Conservation (phyloP, 2,329 filamentous ascomycete genomes). For the Leptographium wingfieldii region DNA sequence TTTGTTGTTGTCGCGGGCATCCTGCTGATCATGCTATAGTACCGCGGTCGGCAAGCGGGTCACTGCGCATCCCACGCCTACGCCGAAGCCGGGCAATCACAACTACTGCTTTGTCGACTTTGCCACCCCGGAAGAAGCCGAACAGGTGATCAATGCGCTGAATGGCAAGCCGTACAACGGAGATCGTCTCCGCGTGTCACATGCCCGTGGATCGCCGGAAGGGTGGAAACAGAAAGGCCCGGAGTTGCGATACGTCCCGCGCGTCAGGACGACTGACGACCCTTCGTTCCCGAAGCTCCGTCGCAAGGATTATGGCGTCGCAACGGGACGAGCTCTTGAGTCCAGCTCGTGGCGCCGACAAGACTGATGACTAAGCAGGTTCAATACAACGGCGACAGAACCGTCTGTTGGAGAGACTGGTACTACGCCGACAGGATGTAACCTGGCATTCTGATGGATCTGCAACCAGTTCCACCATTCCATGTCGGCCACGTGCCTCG, state of each 20-base stretch:
- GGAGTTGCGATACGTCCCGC: neutral
- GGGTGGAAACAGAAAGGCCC: neutral
- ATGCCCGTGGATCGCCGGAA: neutral
- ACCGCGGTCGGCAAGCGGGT: conserved; percentile 36
- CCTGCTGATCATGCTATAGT: conserved; percentile 8
- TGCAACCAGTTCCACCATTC: no score
- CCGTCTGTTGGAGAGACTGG: no score
- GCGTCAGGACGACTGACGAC: neutral
- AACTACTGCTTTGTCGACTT: conserved; percentile 59
- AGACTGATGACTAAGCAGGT: neutral
- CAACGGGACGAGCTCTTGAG: neutral
- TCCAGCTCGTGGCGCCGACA: conserved; percentile 5
- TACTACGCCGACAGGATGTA: no score
- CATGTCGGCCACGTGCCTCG: no score
- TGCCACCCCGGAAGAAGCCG: conserved; percentile 37
- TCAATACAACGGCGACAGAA: no score
- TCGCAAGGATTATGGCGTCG: neutral
- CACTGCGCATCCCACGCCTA: conserved; percentile 44
- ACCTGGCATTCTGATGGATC: no score
- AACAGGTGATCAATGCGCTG: conserved; percentile 30
- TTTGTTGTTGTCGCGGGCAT: neutral
- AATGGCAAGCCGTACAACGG: conserved; percentile 17
- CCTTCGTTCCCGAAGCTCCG: neutral
- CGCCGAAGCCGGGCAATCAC: conserved; percentile 37
- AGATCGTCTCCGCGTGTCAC: conserved; percentile 4